A percentile compares a stretch with the other conserved stretches of the same genome.
phyloP scores from a whole-genome alignment of 2,329 filamentous ascomycete genomes.

The Clarireedia sp. region DNA sequence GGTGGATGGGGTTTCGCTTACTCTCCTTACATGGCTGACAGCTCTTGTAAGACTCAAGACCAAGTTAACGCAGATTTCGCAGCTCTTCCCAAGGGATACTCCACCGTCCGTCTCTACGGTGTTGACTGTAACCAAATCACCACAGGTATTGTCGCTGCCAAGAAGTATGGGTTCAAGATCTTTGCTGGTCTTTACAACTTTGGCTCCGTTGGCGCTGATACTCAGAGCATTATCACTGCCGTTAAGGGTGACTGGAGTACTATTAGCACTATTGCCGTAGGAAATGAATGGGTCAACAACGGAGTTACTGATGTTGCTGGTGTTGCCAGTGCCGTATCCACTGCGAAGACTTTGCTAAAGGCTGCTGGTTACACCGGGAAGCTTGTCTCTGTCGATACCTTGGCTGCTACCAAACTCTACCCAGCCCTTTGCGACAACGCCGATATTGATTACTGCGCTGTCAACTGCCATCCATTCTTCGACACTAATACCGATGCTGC shows the following conservation, averaged over 20 bases:
- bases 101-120: conserved; percentile 68
- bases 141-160: conserved; percentile 57
- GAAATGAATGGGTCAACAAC: conserved; percentile 72
- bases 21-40: conserved; percentile 47
- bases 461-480: conserved; percentile 82
- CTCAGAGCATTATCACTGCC: conserved; percentile 53
- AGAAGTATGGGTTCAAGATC: conserved; percentile 57
- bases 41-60: conserved; percentile 57
- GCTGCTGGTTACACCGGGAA: conserved; percentile 60
- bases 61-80: conserved; percentile 60
- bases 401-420: conserved; percentile 57
- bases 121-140: conserved; percentile 68
- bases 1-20: conserved; percentile 45
- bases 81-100: conserved; percentile 44
- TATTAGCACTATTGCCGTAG: conserved; percentile 66
- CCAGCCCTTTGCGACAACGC: conserved; percentile 63
- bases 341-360: conserved; percentile 50
- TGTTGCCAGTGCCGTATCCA: conserved; percentile 50
- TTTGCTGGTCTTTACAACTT: conserved; percentile 70
- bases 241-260: conserved; percentile 56
- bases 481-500: conserved; percentile 52
- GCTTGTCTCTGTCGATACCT: conserved; percentile 76
- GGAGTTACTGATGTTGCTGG: conserved; percentile 43
- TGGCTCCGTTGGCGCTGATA: conserved; percentile 31
- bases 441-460: conserved; percentile 60